Evolutionary conservation across 2,329 filamentous ascomycete species (phyloP).

Genomic region (Moelleriella libera): DNA sequence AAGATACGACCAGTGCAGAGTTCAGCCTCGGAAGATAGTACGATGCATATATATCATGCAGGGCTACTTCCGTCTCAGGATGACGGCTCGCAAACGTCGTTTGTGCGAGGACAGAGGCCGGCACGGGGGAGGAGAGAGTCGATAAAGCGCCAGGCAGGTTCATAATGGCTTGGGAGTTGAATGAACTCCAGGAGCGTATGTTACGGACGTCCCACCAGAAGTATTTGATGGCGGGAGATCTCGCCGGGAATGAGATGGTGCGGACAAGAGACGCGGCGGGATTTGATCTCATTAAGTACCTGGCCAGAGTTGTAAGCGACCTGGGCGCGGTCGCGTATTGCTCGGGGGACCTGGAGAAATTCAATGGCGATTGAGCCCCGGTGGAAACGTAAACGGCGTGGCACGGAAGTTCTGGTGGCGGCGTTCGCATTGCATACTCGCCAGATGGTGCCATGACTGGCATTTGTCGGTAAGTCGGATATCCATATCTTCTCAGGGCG

Average conservation of each 20-base stretch:
- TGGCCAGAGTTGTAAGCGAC: constrained; percentile 53
- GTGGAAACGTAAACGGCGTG: constrained; percentile 23
- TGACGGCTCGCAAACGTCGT: constrained; percentile 45
- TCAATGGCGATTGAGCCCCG: constrained; percentile 31
- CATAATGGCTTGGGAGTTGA: constrained; percentile 59
- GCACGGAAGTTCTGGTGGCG: constrained; percentile 26
- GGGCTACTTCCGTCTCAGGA: constrained; percentile 64
- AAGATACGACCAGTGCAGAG: constrained; percentile 63
- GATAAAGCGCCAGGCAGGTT: constrained; percentile 57
- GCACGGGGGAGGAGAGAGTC: constrained; percentile 58
- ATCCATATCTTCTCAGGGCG: constrained; percentile 57
- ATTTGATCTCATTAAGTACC: constrained; percentile 67
- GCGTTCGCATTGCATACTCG: constrained; percentile 5
- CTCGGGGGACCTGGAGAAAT: constrained; percentile 25
- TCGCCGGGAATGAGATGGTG: constrained; percentile 55
- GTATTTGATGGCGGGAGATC: constrained; percentile 58
- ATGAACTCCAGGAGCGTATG: constrained; percentile 68
- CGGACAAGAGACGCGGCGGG: constrained; percentile 72
- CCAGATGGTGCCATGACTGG: constrained; percentile 25
- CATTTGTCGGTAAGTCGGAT: constrained; percentile 72
- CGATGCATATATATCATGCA: constrained; percentile 61
- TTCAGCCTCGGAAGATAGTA: constrained; percentile 84
- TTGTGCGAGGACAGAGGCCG: constrained; percentile 44
- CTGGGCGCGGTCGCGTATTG: constrained; percentile 19
- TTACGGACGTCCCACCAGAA: constrained; percentile 97